phyloP scores from a whole-genome alignment of 108 stramenopile genomes.

The Nitzschia putrida region DNA sequence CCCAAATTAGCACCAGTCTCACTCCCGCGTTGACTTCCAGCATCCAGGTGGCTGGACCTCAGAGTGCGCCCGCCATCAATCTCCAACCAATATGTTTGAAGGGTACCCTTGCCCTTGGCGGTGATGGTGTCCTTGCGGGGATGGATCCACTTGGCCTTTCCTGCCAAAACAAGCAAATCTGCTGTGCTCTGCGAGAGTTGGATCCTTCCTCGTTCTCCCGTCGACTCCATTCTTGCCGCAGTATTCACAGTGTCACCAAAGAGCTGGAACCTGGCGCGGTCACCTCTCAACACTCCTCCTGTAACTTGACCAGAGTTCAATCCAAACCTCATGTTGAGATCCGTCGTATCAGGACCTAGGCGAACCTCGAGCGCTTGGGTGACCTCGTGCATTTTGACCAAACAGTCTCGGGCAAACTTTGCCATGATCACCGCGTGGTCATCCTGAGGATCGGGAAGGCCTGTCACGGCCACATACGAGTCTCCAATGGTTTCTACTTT shows the following conservation, averaged over 20 bases:
- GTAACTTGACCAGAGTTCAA: slow-evolving; percentile 25
- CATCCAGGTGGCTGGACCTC: background rate
- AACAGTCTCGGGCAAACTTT: slow-evolving; percentile 23
- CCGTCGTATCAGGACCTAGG: slow-evolving; percentile 24
- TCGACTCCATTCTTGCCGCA: slow-evolving; percentile 61
- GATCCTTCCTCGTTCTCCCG: slow-evolving; percentile 45
- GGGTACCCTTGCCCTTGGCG: slow-evolving; percentile 69
- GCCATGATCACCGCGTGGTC: slow-evolving; percentile 28
- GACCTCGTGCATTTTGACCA: slow-evolving; percentile 16
- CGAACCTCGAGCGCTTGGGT: slow-evolving; percentile 17
- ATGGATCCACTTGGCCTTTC: slow-evolving; percentile 48
- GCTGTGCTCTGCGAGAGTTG: slow-evolving; percentile 62
- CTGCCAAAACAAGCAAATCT: slow-evolving; percentile 39
- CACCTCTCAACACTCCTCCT: slow-evolving; percentile 21
- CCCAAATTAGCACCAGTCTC: background rate
- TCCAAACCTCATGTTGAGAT: slow-evolving; percentile 21
- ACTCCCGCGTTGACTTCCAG: background rate
- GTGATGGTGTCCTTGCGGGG: slow-evolving; percentile 40
- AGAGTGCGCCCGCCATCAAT: background rate
- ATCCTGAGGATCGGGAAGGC: slow-evolving; percentile 15
- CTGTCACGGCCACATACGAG: slow-evolving; percentile 40
- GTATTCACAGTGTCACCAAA: slow-evolving; percentile 52
- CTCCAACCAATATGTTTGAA: slow-evolving; percentile 28
- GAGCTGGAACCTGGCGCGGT: slow-evolving; percentile 20
- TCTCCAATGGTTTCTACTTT: slow-evolving; percentile 45